These are phyloP conservation scores for Suillus variegatus DNA, from an alignment of 768 basidiomycete genomes.

Conservation along the genomic window DNA sequence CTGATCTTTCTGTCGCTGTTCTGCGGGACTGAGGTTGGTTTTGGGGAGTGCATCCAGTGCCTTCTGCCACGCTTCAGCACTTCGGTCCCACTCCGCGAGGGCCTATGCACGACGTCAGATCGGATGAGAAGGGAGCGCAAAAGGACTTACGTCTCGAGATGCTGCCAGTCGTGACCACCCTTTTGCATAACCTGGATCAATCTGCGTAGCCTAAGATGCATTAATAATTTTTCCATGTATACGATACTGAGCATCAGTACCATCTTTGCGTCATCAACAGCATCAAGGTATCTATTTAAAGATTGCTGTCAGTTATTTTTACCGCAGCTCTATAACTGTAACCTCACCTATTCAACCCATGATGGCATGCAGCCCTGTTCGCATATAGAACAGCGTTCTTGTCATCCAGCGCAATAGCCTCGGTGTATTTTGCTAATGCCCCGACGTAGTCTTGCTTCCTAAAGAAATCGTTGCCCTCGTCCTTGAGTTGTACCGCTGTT, in stretches of 20 bases:
- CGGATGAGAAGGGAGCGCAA: not conserved
- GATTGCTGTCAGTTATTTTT: not conserved
- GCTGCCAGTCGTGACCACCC: slow-evolving; percentile 43
- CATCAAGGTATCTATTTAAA: slow-evolving; percentile 7
- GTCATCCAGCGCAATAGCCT: slow-evolving; percentile 41
- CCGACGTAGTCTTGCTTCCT: slow-evolving; percentile 32
- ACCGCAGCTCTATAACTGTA: not conserved
- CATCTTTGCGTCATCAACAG: slow-evolving; percentile 4
- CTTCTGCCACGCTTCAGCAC: slow-evolving; percentile 22
- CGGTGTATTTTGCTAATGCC: slow-evolving; percentile 42
- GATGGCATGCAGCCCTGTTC: slow-evolving; percentile 44
- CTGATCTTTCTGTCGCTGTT: slow-evolving; percentile 37
- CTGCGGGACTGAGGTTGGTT: slow-evolving; percentile 28
- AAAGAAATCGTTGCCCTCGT: slow-evolving; percentile 42
- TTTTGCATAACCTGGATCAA: slow-evolving; percentile 43
- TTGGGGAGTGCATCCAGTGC: slow-evolving; percentile 33
- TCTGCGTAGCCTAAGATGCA: slow-evolving; percentile 33
- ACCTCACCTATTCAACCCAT: slow-evolving; percentile 37
- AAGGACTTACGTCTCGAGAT: slow-evolving; percentile 27
- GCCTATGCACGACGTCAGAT: slow-evolving; percentile 6
- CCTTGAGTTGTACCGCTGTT: slow-evolving; percentile 30
- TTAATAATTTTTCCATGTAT: too few relatives aligned
- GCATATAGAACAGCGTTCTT: slow-evolving; percentile 43
- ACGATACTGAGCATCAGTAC: not conserved
- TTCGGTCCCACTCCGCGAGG: slow-evolving; percentile 12